Conservation (phyloP, 768 basidiomycete genomes). For the Trametes cingulata region DNA sequence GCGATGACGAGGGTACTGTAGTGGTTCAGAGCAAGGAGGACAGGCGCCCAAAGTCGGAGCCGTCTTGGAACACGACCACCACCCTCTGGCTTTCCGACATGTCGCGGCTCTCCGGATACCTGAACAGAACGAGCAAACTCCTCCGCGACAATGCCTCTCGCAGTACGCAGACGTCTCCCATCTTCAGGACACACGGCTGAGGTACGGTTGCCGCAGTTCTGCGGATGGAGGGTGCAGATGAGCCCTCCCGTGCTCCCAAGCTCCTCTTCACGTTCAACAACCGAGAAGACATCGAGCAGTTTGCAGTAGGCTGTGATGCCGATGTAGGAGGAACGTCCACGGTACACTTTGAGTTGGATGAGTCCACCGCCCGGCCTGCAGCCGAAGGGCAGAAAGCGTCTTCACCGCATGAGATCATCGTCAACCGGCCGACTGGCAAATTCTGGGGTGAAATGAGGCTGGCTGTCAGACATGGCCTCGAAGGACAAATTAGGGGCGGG, state of each 20-base stretch:
- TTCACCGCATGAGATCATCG: slow-evolving; percentile 16
- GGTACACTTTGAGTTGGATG: slow-evolving; percentile 72
- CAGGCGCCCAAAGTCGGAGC: too few relatives aligned
- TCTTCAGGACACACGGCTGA: background rate
- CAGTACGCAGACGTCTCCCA: slow-evolving; percentile 33
- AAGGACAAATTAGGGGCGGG: slow-evolving; percentile 73
- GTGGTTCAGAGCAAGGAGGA: background rate
- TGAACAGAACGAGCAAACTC: slow-evolving; percentile 41
- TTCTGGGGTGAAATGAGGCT: slow-evolving; percentile 84
- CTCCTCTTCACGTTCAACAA: slow-evolving; percentile 68
- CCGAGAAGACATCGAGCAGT: slow-evolving; percentile 55
- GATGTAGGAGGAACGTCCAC: slow-evolving; percentile 88
- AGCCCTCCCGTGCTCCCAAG: slow-evolving; percentile 58
- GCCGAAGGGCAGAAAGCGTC: slow-evolving; percentile 27
- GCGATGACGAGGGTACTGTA: background rate
- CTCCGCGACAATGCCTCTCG: slow-evolving; percentile 43
- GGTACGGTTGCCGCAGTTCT: slow-evolving; percentile 46
- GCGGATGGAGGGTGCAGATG: slow-evolving; percentile 76
- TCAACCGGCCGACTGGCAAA: slow-evolving; percentile 56
- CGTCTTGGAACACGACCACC: background rate
- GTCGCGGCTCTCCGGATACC: slow-evolving; percentile 32
- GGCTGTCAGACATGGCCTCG: slow-evolving; percentile 63
- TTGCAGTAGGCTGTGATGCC: slow-evolving; percentile 79
- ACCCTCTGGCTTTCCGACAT: slow-evolving; percentile 14
- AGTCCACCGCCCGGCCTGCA: slow-evolving; percentile 38